phyloP scores from a whole-genome alignment of 805 yeast genomes.

The Yarrowia sp. region DNA sequence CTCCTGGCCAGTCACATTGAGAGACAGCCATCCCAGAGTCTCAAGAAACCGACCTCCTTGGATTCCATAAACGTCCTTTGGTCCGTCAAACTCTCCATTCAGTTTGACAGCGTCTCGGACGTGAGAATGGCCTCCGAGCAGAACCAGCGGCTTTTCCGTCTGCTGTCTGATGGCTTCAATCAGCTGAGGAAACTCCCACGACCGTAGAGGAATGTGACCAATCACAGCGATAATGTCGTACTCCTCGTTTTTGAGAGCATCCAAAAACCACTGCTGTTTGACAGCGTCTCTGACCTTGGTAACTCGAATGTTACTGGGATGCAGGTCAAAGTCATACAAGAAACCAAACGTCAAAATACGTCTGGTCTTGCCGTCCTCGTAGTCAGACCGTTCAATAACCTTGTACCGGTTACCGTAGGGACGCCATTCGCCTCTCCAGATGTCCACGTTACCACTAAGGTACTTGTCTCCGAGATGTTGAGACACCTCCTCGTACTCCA shows the following conservation, averaged over 20 bases:
- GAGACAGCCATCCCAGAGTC: slow-evolving; percentile 83
- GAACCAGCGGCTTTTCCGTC: slow-evolving; percentile 68
- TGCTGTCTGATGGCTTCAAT: slow-evolving; percentile 51
- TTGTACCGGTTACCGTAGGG: slow-evolving; percentile 63
- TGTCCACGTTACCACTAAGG: slow-evolving; percentile 46
- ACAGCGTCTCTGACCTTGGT: slow-evolving; percentile 56
- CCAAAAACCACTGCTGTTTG: slow-evolving; percentile 61
- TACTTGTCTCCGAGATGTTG: slow-evolving; percentile 57
- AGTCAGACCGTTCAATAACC: neutral
- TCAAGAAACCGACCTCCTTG: slow-evolving; percentile 94
- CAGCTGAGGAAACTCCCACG: slow-evolving; percentile 56
- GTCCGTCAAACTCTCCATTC: slow-evolving; percentile 62
- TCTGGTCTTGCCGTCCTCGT: slow-evolving; percentile 27
- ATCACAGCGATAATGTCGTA: slow-evolving; percentile 67
- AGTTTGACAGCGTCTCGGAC: slow-evolving; percentile 74
- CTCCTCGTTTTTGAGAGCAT: slow-evolving; percentile 41
- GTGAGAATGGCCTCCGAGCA: slow-evolving; percentile 93
- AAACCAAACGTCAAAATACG: slow-evolving; percentile 72
- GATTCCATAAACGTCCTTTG: slow-evolving; percentile 56
- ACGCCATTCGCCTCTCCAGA: slow-evolving; percentile 43
- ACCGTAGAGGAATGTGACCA: slow-evolving; percentile 68
- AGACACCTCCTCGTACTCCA: slow-evolving; percentile 62
- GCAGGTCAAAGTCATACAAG: slow-evolving; percentile 67
- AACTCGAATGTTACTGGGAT: slow-evolving; percentile 60
- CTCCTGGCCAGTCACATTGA: slow-evolving; percentile 38